phyloP scores from a whole-genome alignment of 345 rosid genomes.

The Rhizophora apiculata region DNA sequence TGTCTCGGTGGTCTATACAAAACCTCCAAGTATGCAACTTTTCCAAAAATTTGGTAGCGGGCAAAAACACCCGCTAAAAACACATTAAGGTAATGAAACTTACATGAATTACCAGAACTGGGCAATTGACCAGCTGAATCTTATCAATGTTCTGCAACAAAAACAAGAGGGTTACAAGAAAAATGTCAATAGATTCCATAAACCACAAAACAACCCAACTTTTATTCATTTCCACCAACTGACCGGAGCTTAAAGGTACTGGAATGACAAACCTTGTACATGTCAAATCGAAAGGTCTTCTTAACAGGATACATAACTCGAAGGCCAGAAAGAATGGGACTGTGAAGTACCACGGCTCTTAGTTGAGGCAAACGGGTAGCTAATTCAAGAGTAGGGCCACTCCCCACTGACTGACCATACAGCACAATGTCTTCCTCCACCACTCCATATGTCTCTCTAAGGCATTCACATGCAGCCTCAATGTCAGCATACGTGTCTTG shows the following conservation, averaged over 20 bases:
- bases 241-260: neutral
- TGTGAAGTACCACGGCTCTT: slow-evolving; percentile 80
- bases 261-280: slow-evolving; percentile 55
- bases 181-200: neutral
- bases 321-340: slow-evolving; percentile 80
- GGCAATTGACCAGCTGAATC: slow-evolving; percentile 66
- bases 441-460: slow-evolving; percentile 52
- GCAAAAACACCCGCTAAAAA: neutral
- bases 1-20: too few relatives aligned
- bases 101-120: slow-evolving; percentile 90
- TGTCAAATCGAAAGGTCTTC: slow-evolving; percentile 79
- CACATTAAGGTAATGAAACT: slow-evolving; percentile 19
- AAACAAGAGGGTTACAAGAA: slow-evolving; percentile 3
- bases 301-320: slow-evolving; percentile 82
- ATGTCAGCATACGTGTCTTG: slow-evolving; percentile 89
- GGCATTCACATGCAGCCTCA: slow-evolving; percentile 70
- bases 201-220: slow-evolving; percentile 1
- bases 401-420: slow-evolving; percentile 87
- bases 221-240: neutral
- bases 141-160: slow-evolving; percentile 70
- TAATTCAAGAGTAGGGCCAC: slow-evolving; percentile 82
- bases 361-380: slow-evolving; percentile 57
- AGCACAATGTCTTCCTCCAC: slow-evolving; percentile 71
- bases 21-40: too few relatives aligned
- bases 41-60: too few relatives aligned